Evolutionary conservation across 2,329 filamentous ascomycete species (phyloP).

Genomic region (Capronia coronata): DNA sequence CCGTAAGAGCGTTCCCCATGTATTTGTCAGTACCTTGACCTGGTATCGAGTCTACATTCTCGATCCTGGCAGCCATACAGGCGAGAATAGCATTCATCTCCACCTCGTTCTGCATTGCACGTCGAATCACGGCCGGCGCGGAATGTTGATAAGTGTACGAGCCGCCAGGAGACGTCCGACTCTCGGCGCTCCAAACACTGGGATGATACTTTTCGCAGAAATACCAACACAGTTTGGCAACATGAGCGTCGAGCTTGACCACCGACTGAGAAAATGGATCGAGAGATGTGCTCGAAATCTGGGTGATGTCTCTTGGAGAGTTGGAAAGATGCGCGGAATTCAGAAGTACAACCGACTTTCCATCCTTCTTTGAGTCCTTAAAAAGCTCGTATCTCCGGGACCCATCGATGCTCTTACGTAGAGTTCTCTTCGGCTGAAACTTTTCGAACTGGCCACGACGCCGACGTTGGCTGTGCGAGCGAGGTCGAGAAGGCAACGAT

Average conservation of each 20-base stretch:
- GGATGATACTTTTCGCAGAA: slow-evolving; percentile 25
- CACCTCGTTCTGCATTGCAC: slow-evolving; percentile 24
- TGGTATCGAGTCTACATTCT: slow-evolving; percentile 21
- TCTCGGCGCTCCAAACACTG: slow-evolving; percentile 25
- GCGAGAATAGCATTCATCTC: slow-evolving; percentile 27
- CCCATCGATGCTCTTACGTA: not conserved
- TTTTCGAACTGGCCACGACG: not conserved
- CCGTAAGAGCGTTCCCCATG: slow-evolving; percentile 22
- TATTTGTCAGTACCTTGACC: slow-evolving; percentile 23
- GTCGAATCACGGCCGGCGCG: slow-evolving; percentile 13
- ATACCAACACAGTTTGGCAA: slow-evolving; percentile 21
- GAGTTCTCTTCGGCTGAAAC: not conserved
- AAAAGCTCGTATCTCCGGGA: not conserved
- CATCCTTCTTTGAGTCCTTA: not conserved
- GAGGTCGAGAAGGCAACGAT: slow-evolving; percentile 4
- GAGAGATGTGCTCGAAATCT: slow-evolving; percentile 15
- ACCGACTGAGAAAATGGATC: slow-evolving; percentile 24
- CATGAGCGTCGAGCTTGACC: slow-evolving; percentile 20
- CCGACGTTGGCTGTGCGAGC: slow-evolving; percentile 1
- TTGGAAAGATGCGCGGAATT: slow-evolving; percentile 2
- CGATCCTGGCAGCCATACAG: slow-evolving; percentile 24
- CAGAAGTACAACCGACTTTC: slow-evolving; percentile 9
- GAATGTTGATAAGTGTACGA: slow-evolving; percentile 22
- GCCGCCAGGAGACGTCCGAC: slow-evolving; percentile 16
- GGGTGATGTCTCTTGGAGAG: slow-evolving; percentile 20